Base-by-base conservation (phyloP, 139 green algal species). In the Volvox africanus region DNA sequence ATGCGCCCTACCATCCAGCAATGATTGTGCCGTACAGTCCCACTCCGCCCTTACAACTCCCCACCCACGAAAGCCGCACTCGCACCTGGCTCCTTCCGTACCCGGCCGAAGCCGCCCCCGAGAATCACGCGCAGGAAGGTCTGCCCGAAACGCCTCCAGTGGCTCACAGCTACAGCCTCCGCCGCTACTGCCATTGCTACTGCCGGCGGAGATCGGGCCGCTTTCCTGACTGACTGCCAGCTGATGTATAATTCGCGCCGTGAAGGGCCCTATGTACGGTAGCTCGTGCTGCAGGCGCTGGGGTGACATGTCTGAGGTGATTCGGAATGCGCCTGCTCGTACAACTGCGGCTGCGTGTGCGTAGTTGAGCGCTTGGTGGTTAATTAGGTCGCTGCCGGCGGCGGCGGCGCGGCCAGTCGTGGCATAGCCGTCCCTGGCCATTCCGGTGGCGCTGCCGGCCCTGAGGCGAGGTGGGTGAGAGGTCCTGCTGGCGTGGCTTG, bases 261-360 rank as follows among this genome's bases (percentile, higher is more conserved):
- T 89, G 78, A 94, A 94, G 61, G 77, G 32, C 13, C 92, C 92
- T 20, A 91, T 62, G 80, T 87, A 91, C 28, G 88, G 80, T 37
- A 92, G 67, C 67, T 36, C 18, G 6, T 68, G 24, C 87, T 91
- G 87, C 77, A 90, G 73, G 13, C 61, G 67, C 68, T 69, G 36
- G n/a, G 71, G 36, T 9, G 44, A 24, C 50, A 89, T 36, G 33
- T 75, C 77, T 2, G 77, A 30, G 6, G 61, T 62, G 36, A 90
- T 69, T 32, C n/a, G 86, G 73, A 94, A 94, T 61, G 76, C 30
- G 68, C 79, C 88, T 71, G 68, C 92, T 0, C 92, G 89, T 19
- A 94, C 86, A 24, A 89, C 80, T 28, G 92, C 92, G 32, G 92
- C 92, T 32, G 86, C 89, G n/a, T 92, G 92, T 24, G 92, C 85